A percentile compares a stretch with the other conserved stretches of the same genome.
Evolutionary conservation across 2,329 filamentous ascomycete species (phyloP).

Genomic region (Helotiales sp.): DNA sequence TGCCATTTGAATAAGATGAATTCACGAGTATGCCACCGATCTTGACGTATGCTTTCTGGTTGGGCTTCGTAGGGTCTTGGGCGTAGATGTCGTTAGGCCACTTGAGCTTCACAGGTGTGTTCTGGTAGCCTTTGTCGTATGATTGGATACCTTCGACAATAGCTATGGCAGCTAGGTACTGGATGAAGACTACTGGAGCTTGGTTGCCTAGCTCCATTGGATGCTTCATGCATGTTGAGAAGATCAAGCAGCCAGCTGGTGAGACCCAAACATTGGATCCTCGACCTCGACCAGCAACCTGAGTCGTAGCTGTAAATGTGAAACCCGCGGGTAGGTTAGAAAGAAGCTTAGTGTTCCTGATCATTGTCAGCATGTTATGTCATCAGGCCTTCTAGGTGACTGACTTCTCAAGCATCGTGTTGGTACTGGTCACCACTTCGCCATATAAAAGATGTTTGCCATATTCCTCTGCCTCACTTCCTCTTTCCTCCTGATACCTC

Average conservation of each 20-base stretch:
- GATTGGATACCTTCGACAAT: slow-evolving; percentile 79
- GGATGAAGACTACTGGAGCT: slow-evolving; percentile 87
- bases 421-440: slow-evolving; percentile 91
- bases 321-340: slow-evolving; percentile 80
- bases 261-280: slow-evolving; percentile 95
- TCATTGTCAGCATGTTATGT: slow-evolving; percentile 9
- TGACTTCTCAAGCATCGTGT: slow-evolving; percentile 87
- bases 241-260: slow-evolving; percentile 81
- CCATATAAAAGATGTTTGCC: slow-evolving; percentile 81
- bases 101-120: slow-evolving; percentile 82
- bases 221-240: slow-evolving; percentile 87
- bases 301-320: slow-evolving; percentile 81
- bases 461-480: slow-evolving; percentile 63
- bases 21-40: slow-evolving; percentile 93
- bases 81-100: slow-evolving; percentile 97
- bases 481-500: slow-evolving; percentile 59
- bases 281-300: slow-evolving; percentile 83
- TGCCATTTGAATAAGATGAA: slow-evolving; percentile 72
- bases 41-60: slow-evolving; percentile 68
- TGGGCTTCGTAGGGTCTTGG: slow-evolving; percentile 58
- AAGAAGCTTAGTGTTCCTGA: slow-evolving; percentile 75
- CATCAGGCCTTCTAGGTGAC: slow-evolving; percentile 19
- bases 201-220: slow-evolving; percentile 67
- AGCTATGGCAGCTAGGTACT: slow-evolving; percentile 88
- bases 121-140: slow-evolving; percentile 75